Base-by-base conservation (phyloP, 257 asterid species). In the Mitragyna speciosa region DNA sequence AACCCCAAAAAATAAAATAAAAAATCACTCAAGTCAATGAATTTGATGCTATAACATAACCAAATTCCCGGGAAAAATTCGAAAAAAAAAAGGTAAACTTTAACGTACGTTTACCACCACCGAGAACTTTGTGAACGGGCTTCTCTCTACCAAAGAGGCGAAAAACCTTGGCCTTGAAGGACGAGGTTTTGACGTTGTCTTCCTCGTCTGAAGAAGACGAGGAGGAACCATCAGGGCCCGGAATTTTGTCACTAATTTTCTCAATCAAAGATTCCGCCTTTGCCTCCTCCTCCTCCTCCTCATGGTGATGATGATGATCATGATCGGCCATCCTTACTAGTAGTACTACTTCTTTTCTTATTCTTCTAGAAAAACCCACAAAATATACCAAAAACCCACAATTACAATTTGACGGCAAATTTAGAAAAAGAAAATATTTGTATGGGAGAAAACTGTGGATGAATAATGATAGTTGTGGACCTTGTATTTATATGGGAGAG, bases 61-160 rank as follows among this genome's bases (percentile, higher is more conserved):
- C 41, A 36, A 36, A 36, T 4, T 36, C 41, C 41, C 41, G 4
- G 41, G 41, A 30, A 22, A 61, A 39, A 70, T 43, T 20, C 30
- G 36, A 24, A 54, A 66, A 63, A 5, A 39, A 5, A n/a, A 39
- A 61, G 24, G 48, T 26, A 68, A 49, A 36, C 41, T 36, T 36
- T 1, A 36, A 49, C 91, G 30, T 85, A 95, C 98, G 82, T 86
- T 92, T 90, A 66, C 97, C 97, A 68, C 97, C 97, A 24, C 99
- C 99, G 49, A 95, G 87, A 72, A 92, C 82, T 68, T 75, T 84
- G 82, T 95, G 98, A 80, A 93, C 87, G 0, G 97, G 91, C 67
- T 89, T 89, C 87, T 93, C 90, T 80, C 97, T 78, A 67, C 96
- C 98, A 82, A 92, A 95, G 76, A 93, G 88, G 63, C 96, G 96